phyloP scores from a whole-genome alignment of 345 rosid genomes.

The Camelina neglecta region DNA sequence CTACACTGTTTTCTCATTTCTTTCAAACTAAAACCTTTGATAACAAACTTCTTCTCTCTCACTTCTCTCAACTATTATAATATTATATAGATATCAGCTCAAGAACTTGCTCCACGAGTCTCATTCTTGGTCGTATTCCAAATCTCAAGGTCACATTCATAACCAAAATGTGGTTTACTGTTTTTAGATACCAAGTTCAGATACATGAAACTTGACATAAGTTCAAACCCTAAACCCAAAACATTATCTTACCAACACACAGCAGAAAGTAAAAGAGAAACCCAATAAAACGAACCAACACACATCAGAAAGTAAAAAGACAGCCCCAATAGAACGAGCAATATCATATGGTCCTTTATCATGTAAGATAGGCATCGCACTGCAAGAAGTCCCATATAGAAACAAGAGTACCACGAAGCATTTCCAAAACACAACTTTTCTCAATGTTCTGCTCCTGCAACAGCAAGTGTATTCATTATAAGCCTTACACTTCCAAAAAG shows the following conservation, averaged over 20 bases:
- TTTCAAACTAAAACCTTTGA: no score
- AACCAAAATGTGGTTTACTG: no score
- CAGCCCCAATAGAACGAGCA: not conserved
- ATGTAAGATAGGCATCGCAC: constrained; percentile 8
- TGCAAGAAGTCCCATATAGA: constrained; percentile 40
- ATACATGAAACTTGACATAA: not conserved
- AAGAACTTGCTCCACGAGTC: no score
- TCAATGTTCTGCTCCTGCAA: constrained; percentile 36
- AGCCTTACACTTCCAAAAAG: constrained; percentile 13
- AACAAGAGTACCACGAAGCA: constrained; percentile 35
- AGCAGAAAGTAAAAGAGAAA: no score
- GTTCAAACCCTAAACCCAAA: not conserved
- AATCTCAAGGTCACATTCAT: no score
- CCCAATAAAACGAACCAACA: not conserved
- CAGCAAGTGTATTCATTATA: not conserved
- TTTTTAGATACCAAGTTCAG: not conserved
- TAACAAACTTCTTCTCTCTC: no score
- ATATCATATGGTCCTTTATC: constrained; percentile 6
- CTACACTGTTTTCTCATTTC: no score
- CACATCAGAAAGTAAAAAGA: not conserved
- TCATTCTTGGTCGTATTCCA: no score
- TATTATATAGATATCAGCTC: no score
- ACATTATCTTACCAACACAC: not conserved
- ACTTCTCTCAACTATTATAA: no score
- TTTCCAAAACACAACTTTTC: constrained; percentile 19